Conservation (phyloP, 75 land plant genomes). For the Larix kaempferi region DNA sequence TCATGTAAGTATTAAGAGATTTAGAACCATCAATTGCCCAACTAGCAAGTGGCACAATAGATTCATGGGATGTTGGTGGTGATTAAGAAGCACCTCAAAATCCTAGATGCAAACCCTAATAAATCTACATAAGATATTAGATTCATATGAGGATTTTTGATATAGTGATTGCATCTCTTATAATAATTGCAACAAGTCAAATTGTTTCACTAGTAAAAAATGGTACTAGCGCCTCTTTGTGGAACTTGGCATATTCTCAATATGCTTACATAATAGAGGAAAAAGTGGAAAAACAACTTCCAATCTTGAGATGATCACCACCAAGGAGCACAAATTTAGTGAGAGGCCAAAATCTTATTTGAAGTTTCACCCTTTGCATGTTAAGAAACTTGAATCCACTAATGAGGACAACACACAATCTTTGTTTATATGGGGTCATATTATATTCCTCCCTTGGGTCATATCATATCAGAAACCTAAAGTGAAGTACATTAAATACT, state of each 20-base stretch:
- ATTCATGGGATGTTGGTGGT: neutral
- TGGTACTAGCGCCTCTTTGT: neutral
- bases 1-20: slow-evolving; percentile 38
- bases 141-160: neutral
- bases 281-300: neutral
- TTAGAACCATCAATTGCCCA: slow-evolving; percentile 17
- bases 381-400: too few species aligned
- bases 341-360: too few species aligned
- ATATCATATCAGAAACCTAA: too few species aligned
- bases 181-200: neutral
- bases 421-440: too few species aligned
- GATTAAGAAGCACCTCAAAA: neutral
- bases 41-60: neutral
- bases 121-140: neutral
- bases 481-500: too few species aligned
- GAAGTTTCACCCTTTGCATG: too few species aligned
- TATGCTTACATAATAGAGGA: too few species aligned
- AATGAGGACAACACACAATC: too few species aligned
- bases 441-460: too few species aligned
- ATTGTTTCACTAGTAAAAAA: neutral
- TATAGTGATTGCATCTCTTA: neutral
- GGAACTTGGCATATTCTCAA: too few species aligned
- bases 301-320: neutral
- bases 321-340: neutral
- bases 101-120: neutral